Base-by-base conservation (phyloP, 306 rosid species). In the Boehmeria nivea region DNA sequence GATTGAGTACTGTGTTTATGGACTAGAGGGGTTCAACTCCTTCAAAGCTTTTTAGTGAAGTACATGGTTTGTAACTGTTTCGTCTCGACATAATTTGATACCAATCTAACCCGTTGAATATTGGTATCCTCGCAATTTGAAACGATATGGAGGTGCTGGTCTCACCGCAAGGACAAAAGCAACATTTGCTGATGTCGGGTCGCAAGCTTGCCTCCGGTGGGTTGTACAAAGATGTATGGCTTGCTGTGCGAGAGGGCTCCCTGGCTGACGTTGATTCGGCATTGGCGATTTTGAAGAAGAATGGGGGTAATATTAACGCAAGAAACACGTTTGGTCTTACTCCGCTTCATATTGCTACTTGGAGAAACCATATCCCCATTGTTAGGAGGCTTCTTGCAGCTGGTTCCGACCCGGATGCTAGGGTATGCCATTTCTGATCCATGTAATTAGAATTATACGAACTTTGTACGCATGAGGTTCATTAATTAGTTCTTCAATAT, bases 311-410 rank as follows among this genome's bases (percentile, higher is more conserved):
- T 72, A 67, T 91, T 58, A 87, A 91, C 77, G 47, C 68, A 18
- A 84, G 98, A 73, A 84, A 87, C 61, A 36, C 57, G 37, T 78
- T 71, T 56, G 96, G 98, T 69, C 70, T 91, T 46, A 87, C 96
- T 54, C 89, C 89, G 64, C 94, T 91, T 69, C 98, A 91, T 63
- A 76, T 91, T 71, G 98, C 98, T 43, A 81, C 85, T 48, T 80
- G 98, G 96, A 82, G 96, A 72, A 91, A 87, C 56, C 94, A 91
- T 68, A 60, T 91, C 67, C 98, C 98, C 63, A 87, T 84, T 45
- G 83, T 84, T 42, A 75, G 71, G 51, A 81, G 89, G 82, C 98
- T 91, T 74, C 85, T 91, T 54, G 85, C 77, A 1, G 93, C 96
- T 65, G 98, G 96, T 59, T 91, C 98, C 22, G 95, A 91, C 39